These are phyloP conservation scores for Prunus salicina DNA, from an alignment of 306 rosid species.

Conservation along the genomic window DNA sequence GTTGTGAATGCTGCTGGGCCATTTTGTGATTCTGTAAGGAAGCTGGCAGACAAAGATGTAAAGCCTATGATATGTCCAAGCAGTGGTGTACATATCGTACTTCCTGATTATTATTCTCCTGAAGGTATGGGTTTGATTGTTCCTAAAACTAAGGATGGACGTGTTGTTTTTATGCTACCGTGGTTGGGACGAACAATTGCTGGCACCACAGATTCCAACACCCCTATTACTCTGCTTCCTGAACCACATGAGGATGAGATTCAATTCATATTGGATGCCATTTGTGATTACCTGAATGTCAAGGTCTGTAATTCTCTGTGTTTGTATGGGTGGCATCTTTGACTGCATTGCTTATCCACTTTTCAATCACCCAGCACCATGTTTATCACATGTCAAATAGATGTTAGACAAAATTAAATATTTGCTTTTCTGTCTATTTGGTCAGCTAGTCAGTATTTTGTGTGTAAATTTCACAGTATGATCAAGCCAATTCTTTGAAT, in stretches of 20 bases:
- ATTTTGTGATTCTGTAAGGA: conserved; percentile 88
- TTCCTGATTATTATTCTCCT: conserved; percentile 98
- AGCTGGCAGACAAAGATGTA: conserved; percentile 67
- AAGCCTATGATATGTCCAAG: conserved; percentile 83
- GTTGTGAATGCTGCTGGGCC: conserved; percentile 97
- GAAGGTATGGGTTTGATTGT: conserved; percentile 99
- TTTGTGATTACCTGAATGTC: conserved; percentile 89
- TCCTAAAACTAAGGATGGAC: conserved; percentile 98
- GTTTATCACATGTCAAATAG: not conserved
- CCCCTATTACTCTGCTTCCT: conserved; percentile 75
- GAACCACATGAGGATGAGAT: conserved; percentile 99
- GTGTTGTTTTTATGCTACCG: conserved; percentile 97
- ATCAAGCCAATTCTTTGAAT: not conserved
- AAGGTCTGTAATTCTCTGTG: conserved; percentile 55
- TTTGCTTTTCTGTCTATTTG: not conserved
- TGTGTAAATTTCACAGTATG: not conserved
- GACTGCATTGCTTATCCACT: not conserved
- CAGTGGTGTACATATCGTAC: conserved; percentile 93
- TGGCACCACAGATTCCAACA: conserved; percentile 96
- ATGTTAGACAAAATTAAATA: not conserved
- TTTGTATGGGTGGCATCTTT: not conserved
- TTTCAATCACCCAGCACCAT: not conserved
- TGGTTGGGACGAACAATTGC: conserved; percentile 99
- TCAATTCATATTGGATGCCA: conserved; percentile 88
- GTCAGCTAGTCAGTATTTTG: not conserved